A percentile compares a stretch with the other conserved stretches of the same genome.
These are phyloP conservation scores for Linaria vulgaris DNA, from an alignment of 257 asterid genomes.

Conservation along the genomic window DNA sequence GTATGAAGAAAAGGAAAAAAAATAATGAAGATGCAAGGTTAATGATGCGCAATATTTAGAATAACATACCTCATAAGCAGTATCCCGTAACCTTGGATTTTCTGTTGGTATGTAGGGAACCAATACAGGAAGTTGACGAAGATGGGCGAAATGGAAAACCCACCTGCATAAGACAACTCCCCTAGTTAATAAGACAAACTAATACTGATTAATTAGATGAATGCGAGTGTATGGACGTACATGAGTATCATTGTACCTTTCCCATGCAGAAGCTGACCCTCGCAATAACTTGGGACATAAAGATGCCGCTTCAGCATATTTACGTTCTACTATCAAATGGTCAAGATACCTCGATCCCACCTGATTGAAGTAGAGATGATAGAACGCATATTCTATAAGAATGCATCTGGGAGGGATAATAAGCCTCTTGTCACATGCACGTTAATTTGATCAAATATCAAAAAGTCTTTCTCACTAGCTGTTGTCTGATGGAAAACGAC, in stretches of 20 bases:
- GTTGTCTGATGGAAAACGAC: too few species aligned
- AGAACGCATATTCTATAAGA: slow-evolving; percentile 17
- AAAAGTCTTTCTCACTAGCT: too few species aligned
- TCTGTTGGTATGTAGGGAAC: slow-evolving; percentile 98
- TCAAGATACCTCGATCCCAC: slow-evolving; percentile 95
- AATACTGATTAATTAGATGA: neutral
- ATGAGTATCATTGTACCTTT: slow-evolving; percentile 54
- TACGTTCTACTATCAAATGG: slow-evolving; percentile 91
- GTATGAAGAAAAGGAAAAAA: neutral
- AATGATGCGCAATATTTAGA: slow-evolving; percentile 8
- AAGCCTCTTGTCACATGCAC: too few species aligned
- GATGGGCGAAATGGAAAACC: slow-evolving; percentile 99
- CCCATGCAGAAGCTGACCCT: slow-evolving; percentile 98
- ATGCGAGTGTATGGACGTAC: neutral
- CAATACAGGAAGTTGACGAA: slow-evolving; percentile 93
- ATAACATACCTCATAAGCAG: slow-evolving; percentile 89
- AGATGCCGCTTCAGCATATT: slow-evolving; percentile 95
- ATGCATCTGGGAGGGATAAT: slow-evolving; percentile 5
- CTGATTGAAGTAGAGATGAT: slow-evolving; percentile 42
- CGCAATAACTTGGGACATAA: slow-evolving; percentile 87
- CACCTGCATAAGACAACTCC: slow-evolving; percentile 54
- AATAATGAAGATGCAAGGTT: slow-evolving; percentile 6
- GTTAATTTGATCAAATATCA: too few species aligned
- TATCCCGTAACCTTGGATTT: slow-evolving; percentile 91
- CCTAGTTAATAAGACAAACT: slow-evolving; percentile 23